Evolutionary conservation across 1,284 basidiomycete genomes (phyloP), one percentile per base, ranked within the genome.

Genomic region (Gomphus bonarii): DNA sequence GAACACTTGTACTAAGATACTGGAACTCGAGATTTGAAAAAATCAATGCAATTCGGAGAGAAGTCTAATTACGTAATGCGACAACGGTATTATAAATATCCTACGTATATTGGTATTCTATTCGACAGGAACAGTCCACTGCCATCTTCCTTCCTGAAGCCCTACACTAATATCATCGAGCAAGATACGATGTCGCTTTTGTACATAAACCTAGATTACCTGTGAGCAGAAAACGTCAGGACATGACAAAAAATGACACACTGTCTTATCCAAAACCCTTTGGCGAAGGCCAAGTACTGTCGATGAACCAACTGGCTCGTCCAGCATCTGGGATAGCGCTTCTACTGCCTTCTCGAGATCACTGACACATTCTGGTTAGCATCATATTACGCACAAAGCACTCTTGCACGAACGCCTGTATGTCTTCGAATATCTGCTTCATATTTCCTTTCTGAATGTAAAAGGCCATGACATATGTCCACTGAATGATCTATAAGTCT

Each of bases 381-480:
- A 30, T 42, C 38, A 25, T 28, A 33, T 46, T 18, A 42, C 18
- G 5, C 35, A 20, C 25, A 42, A 22, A n/a, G 12, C n/a, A 44
- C 38, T 28, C n/a, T 36, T 1, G 22, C n/a, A 61, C 68, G n/a
- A 58, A 72, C 70, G 68, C 68, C 68, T 86, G 84, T 62, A 84
- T 79, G 65, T 84, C 81, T 66, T 85, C 82, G 62, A 85, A 85
- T 46, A 86, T 74, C 63, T 81, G 74, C 31, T 84, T 85, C 72
- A 79, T 74, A 64, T 84, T 85, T 63, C 81, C 79, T 51, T 74
- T 69, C 55, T 72, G 73, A 18, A 86, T 69, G 62, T 82, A 85
- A 70, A 79, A 84, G 0, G 82, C 82, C 82, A 86, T 84, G 20
- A 77, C 79, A 65, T 85, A 86, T 7, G 81, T 81, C 82, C 82